These are phyloP conservation scores for Sporothrix phasma DNA, from an alignment of 2,329 filamentous ascomycete species.

Conservation along the genomic window DNA sequence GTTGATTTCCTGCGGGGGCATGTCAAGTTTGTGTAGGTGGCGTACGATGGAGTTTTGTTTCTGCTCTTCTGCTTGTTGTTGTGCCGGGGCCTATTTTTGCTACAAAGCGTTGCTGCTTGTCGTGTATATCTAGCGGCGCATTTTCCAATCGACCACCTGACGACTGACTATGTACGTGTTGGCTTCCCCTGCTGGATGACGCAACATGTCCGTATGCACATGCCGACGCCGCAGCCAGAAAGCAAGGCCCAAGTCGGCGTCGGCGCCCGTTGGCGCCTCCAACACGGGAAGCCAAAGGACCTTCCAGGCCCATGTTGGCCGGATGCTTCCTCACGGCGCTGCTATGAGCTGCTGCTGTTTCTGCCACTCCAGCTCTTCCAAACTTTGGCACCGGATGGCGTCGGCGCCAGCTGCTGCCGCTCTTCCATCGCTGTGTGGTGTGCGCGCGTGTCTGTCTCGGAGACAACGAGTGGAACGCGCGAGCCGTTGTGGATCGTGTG, in stretches of 20 bases:
- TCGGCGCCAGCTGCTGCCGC: not conserved
- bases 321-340: not conserved
- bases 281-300: not conserved
- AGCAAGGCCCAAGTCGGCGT: not conserved
- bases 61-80: not conserved
- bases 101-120: not conserved
- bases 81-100: too few species aligned
- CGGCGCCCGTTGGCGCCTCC: not conserved
- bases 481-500: not conserved
- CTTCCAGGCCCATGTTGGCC: not conserved
- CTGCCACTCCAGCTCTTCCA: not conserved
- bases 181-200: too few species aligned
- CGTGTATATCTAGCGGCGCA: too few species aligned
- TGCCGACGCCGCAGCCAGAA: not conserved
- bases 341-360: not conserved
- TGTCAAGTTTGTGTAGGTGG: conserved; percentile 18
- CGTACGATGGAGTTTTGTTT: not conserved
- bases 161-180: too few species aligned
- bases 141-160: not conserved
- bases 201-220: conserved; percentile 9
- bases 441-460: not conserved
- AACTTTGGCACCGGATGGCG: not conserved
- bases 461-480: not conserved
- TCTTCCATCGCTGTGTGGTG: not conserved
- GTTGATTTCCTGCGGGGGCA: conserved; percentile 23